These are phyloP conservation scores for Zelopaecilomyces penicillatus DNA, from an alignment of 2,329 filamentous ascomycete species.

Conservation along the genomic window DNA sequence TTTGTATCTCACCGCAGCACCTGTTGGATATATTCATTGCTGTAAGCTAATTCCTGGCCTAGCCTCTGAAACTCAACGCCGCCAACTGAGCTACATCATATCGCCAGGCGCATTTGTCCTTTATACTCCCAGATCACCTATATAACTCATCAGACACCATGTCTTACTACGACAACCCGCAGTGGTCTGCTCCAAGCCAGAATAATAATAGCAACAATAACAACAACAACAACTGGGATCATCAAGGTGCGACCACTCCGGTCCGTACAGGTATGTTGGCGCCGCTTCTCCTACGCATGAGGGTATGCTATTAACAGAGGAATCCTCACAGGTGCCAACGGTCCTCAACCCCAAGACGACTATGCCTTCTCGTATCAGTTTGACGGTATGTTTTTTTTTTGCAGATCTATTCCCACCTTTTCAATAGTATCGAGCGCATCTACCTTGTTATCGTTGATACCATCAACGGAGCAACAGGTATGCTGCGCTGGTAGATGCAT, in stretches of 20 bases:
- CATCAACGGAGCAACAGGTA: not conserved
- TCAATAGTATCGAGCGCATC: not conserved
- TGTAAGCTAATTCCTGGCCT: too few relatives aligned
- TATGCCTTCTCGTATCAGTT: slow-evolving; percentile 80
- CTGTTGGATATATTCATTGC: too few relatives aligned
- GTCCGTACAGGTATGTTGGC: slow-evolving; percentile 29
- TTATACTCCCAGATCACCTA: too few relatives aligned
- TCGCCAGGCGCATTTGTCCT: too few relatives aligned
- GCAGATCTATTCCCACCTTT: slow-evolving; percentile 1
- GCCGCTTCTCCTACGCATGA: not conserved
- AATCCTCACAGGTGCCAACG: slow-evolving; percentile 56
- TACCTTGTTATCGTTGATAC: not conserved
- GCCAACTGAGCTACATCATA: too few relatives aligned
- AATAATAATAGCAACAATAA: slow-evolving; percentile 19
- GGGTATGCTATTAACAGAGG: slow-evolving; percentile 5
- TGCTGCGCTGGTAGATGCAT: not conserved
- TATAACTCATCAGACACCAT: slow-evolving; percentile 16
- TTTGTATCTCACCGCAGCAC: too few relatives aligned
- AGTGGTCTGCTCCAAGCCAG: slow-evolving; percentile 27
- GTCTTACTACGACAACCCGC: slow-evolving; percentile 39
- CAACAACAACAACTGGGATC: slow-evolving; percentile 30
- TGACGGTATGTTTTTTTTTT: slow-evolving; percentile 59
- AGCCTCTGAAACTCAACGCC: too few relatives aligned
- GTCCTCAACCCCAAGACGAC: slow-evolving; percentile 66
- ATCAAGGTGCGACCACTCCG: slow-evolving; percentile 33